Percentiles rank a stretch among this genome's conserved stretches.
These are phyloP conservation scores for Turritis glabra DNA, from an alignment of 345 rosid genomes.

Conservation along the genomic window DNA sequence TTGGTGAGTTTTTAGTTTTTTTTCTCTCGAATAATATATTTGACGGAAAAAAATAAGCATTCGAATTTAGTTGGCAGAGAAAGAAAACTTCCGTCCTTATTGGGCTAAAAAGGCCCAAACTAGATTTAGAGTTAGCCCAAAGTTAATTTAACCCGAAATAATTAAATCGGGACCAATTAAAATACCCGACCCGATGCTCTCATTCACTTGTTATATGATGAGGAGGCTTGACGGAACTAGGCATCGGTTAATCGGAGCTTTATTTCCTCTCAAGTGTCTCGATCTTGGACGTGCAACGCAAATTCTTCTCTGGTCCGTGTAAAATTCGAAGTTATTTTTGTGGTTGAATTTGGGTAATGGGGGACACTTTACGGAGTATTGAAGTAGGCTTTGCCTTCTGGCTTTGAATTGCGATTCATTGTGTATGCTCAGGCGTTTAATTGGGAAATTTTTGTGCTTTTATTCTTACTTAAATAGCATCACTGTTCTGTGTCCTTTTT, in stretches of 20 bases:
- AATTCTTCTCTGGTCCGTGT: not conserved
- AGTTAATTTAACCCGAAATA: not conserved
- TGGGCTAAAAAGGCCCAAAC: constrained; percentile 5
- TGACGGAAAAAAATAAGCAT: too few relatives aligned
- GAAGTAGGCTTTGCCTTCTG: not conserved
- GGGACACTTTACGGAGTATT: not conserved
- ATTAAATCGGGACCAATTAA: not conserved
- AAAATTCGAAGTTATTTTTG: not conserved
- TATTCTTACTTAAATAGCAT: not conserved
- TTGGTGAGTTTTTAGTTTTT: too few relatives aligned
- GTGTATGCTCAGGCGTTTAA: not conserved
- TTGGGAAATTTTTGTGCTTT: not conserved
- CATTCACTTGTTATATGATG: not conserved
- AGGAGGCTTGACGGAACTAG: not conserved
- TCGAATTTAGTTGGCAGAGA: too few relatives aligned
- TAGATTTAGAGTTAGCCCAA: not conserved
- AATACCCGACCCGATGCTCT: constrained; percentile 19
- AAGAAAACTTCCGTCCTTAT: not conserved
- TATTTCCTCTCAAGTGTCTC: not conserved
- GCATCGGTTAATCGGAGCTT: not conserved
- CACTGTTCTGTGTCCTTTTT: not conserved
- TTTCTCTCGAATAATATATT: too few relatives aligned
- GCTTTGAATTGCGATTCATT: constrained; percentile 11
- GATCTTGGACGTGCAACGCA: constrained; percentile 11
- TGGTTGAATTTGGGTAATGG: constrained; percentile 1